Base-by-base conservation (phyloP, 2,329 filamentous ascomycete species). In the Cryphonectria naterciae region DNA sequence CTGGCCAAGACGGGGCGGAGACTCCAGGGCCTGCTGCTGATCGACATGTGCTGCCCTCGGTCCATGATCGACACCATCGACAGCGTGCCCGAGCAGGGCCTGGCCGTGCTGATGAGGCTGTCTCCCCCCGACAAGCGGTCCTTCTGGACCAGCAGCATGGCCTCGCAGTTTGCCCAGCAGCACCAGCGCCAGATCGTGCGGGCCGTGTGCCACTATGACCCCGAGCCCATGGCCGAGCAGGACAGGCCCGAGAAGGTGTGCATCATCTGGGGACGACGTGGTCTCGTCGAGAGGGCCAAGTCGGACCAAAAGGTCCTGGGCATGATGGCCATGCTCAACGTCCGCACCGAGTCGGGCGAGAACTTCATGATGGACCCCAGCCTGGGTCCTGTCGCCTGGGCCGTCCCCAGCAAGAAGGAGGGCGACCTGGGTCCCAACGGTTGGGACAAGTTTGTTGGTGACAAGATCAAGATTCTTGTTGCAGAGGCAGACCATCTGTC, bases 21-120 rank as follows among this genome's bases (percentile, higher is more conserved):
- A 15, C 70, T 78, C 17, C 64, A 74, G 39, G 70, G 72, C 37
- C 74, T 78, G 1, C 54, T 78, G 32, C 62, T 77, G 8, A 66
- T 76, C 5, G 75, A 77, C 74, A 74, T 74, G 74, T 74, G 73
- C 74, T 69, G 67, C 54, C 74, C 74, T 2, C 61, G 70, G 2
- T 54, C 65, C 41, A 69, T 72, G 61, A 35, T 67, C 41, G 70
- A 72, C 25, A 70, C 68, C 32, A 70, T 70, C 63, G 68, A 70
- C 68, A 62, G 54, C 41, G 64, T 70, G 41, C 68, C 68, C 19
- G 68, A 70, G 64, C 68, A 70, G 43, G 68, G 68, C 15, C 63
- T 70, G 13, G 68, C 68, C 7, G 64, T 70, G 41, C 68, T 70
- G 5, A 70, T 66, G 68, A 56, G 68, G 15, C 68, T 70, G 17